Conservation (phyloP, 2,329 filamentous ascomycete genomes). For the Elsinoe ampelina region DNA sequence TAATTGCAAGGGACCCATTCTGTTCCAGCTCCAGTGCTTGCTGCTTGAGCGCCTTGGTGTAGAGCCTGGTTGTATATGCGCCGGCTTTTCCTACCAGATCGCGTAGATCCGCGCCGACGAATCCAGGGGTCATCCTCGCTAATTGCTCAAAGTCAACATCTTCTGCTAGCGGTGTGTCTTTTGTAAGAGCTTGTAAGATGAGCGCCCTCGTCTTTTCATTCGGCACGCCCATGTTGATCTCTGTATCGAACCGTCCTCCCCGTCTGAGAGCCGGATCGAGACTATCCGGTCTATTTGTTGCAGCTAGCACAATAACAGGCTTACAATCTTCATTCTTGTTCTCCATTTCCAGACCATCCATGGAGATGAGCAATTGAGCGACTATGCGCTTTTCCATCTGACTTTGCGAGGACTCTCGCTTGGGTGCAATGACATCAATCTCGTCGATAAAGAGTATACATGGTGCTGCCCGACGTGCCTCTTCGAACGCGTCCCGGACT, state of each 20-base stretch:
- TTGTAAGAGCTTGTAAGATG: conserved; percentile 66
- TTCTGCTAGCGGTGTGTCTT: conserved; percentile 52
- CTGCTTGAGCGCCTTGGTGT: conserved; percentile 43
- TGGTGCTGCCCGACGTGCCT: conserved; percentile 75
- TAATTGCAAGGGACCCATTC: not conserved
- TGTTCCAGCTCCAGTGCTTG: conserved; percentile 23
- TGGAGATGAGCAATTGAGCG: conserved; percentile 71
- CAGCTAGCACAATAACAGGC: conserved; percentile 80
- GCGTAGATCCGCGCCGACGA: conserved; percentile 81
- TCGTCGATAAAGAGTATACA: conserved; percentile 89
- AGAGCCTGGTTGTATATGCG: conserved; percentile 53
- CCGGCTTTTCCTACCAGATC: conserved; percentile 59
- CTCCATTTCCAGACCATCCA: conserved; percentile 66
- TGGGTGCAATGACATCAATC: conserved; percentile 83
- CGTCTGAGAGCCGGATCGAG: conserved; percentile 69
- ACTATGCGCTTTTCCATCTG: conserved; percentile 88
- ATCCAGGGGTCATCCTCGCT: conserved; percentile 80
- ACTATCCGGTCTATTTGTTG: conserved; percentile 80
- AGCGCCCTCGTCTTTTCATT: conserved; percentile 66
- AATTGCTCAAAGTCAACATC: conserved; percentile 66
- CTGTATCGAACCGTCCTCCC: conserved; percentile 69
- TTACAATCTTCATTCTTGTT: conserved; percentile 54
- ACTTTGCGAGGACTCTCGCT: conserved; percentile 70
- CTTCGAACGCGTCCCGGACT: conserved; percentile 75
- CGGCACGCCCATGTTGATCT: conserved; percentile 81